Base-by-base conservation (phyloP, 1,284 basidiomycete genomes). In the Papiliotrema laurentii region DNA sequence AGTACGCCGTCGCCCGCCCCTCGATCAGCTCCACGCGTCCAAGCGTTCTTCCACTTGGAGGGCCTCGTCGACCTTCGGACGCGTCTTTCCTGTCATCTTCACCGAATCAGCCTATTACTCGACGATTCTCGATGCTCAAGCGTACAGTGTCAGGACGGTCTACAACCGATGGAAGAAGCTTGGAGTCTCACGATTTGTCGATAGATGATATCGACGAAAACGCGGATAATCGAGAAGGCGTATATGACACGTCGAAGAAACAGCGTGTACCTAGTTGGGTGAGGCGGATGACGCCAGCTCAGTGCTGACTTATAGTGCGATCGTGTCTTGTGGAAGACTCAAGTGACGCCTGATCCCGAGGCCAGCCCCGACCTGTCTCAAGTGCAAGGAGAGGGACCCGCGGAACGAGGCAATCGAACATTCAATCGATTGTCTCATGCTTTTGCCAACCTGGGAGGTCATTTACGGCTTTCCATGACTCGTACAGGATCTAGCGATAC, bases 181-280 rank as follows among this genome's bases (percentile, higher is more conserved):
- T 50, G 48, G 40, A 43, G 13, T 36, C 40, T 24, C 40, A 43
- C n/a, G 47, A 43, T 24, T 11, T 22, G 13, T 45, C 52, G 11
- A 46, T 50, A 13, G 68, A 64, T 3, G 60, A 58, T 14, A 52
- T 64, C 21, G 61, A 64, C 19, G 54, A 60, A 38, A 59, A 49
- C 38, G 50, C 60, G 38, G 73, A 75, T 58, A 57, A 56, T 30
- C 50, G 73, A 9, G 63, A 68, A 35, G 75, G 76, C 16, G 71
- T 74, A 4, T 78, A 78, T 59, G 77, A 78, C 49, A 74, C 74
- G 16, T 74, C 71, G 22, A 72, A 77, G 46, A 78, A 78, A 59
- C 76, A 78, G 58, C 61, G 77, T 19, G 75, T 78, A 1, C 77
- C 77, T 0, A 74, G 71, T 38, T 78, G 77, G 77, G 69, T 72